Evolutionary conservation across 352 stramenopile species (phyloP), one percentile per base, ranked within the genome.

Genomic region (Phytophthora cryptogea): DNA sequence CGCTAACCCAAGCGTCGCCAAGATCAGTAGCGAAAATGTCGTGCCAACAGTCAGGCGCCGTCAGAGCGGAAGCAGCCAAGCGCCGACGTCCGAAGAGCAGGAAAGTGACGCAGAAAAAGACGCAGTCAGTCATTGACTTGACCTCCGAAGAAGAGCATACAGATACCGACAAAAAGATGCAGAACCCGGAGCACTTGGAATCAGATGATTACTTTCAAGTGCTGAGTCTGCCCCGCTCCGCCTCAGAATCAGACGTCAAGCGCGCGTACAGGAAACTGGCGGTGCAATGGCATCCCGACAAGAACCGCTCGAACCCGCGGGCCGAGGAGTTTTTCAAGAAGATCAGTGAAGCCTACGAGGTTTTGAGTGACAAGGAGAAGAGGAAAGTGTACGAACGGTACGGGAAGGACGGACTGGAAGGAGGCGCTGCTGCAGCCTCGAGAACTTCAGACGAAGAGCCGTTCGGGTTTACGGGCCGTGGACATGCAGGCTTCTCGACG

Each of bases 261-360:
- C 70, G 71, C 16, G 84, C 84, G 32, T 93, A 91, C 60, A 55
- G 75, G 9, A 85, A 84, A 44, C 58, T 91, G 53, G 80, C 80
- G 27, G 70, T 98, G 33, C 94, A 94, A 58, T 97, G 90, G 74
- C 94, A 98, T 64, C 94, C 94, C 1, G 94, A 98, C 65, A 98
- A 98, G 68, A 97, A 98, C 66, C 80, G 86, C 35, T 74, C 80
- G 20, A 66, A 90, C 59, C 72, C 89, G 23, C 66, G 68, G 16
- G 92, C 92, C 9, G 82, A 92, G 27, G 91, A 97, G 52, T 84
- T 87, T 47, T 98, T 98, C 68, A 94, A 96, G 68, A 81, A 83
- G 50, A 80, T 98, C 20, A 86, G 83, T 27, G 70, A 95, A 53
- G 93, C 95, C 10, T 98, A 98, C 59, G 89, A 94, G 43, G 76